Evolutionary conservation across 2,329 filamentous ascomycete species (phyloP).

Genomic region (Xylariales sp.): DNA sequence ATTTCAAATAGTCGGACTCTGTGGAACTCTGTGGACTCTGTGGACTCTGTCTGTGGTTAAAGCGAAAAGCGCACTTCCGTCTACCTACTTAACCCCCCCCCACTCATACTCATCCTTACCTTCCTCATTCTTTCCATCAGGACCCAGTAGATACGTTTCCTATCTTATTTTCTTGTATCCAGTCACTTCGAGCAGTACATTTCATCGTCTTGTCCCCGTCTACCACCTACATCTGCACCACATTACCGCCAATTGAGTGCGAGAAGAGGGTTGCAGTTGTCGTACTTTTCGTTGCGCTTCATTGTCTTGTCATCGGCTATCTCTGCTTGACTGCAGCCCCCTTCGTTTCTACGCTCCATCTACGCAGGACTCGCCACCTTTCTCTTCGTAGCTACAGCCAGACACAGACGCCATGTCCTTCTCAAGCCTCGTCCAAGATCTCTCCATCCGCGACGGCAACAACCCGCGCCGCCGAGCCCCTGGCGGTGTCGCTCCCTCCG

Average conservation of each 20-base stretch:
- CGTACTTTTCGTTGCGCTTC: background rate
- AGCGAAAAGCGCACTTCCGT: conserved; percentile 10
- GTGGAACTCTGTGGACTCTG: background rate
- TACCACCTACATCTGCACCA: background rate
- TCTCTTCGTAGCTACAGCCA: background rate
- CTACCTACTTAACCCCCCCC: conserved; percentile 6
- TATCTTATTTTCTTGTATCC: background rate
- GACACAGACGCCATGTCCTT: conserved; percentile 66
- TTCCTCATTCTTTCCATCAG: too few relatives aligned
- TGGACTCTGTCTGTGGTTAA: too few relatives aligned
- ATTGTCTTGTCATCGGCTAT: background rate
- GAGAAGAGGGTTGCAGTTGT: background rate
- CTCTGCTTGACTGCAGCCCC: background rate
- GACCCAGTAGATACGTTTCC: conserved; percentile 2
- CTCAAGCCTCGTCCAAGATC: conserved; percentile 74
- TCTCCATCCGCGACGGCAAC: conserved; percentile 67
- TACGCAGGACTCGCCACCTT: background rate
- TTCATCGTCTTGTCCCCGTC: background rate
- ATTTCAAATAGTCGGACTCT: conserved; percentile 21
- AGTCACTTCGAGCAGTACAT: background rate
- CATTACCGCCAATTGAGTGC: conserved; percentile 5
- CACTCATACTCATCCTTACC: background rate
- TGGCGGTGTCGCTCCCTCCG: conserved; percentile 58
- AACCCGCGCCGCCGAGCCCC: conserved; percentile 57
- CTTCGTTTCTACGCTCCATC: background rate